A percentile compares a stretch with the other conserved stretches of the same genome.
These are phyloP conservation scores for Zygnema circumcarinatum DNA, from an alignment of 139 green algal genomes.

Conservation along the genomic window DNA sequence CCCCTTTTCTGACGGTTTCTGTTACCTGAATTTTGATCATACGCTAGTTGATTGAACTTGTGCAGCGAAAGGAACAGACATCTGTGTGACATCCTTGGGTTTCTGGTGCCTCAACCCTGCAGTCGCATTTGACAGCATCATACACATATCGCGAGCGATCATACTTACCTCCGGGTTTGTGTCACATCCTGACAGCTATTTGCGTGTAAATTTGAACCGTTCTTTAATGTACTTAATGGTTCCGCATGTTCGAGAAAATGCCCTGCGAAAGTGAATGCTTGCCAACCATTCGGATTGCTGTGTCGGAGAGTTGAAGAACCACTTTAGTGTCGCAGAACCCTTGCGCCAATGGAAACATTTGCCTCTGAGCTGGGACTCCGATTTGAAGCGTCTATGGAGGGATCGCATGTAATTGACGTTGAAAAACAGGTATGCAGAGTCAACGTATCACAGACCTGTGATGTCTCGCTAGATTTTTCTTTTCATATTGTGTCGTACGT, in stretches of 20 bases:
- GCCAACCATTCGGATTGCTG: no score
- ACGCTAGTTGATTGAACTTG: no score
- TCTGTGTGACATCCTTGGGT: neutral
- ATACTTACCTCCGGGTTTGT: constrained; percentile 76
- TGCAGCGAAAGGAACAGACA: neutral
- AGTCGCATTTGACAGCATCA: constrained; percentile 59
- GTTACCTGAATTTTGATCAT: no score
- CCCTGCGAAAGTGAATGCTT: no score
- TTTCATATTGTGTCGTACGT: no score
- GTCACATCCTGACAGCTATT: no score
- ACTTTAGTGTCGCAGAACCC: constrained; percentile 78
- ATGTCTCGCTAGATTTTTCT: neutral
- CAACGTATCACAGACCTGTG: neutral
- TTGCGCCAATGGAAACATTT: constrained; percentile 88
- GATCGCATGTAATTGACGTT: constrained; percentile 86
- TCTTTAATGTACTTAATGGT: no score
- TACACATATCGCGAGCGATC: constrained; percentile 57
- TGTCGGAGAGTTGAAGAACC: no score
- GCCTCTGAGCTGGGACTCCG: constrained; percentile 77
- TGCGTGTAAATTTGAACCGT: no score
- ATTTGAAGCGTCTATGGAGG: constrained; percentile 82
- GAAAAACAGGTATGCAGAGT: constrained; percentile 45
- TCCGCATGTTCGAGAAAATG: no score
- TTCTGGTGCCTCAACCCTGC: constrained; percentile 89
- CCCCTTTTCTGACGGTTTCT: no score